Evolutionary conservation across 345 rosid species (phyloP), one percentile per base, ranked within the genome.

Genomic region (Raphanus raphanistrum): DNA sequence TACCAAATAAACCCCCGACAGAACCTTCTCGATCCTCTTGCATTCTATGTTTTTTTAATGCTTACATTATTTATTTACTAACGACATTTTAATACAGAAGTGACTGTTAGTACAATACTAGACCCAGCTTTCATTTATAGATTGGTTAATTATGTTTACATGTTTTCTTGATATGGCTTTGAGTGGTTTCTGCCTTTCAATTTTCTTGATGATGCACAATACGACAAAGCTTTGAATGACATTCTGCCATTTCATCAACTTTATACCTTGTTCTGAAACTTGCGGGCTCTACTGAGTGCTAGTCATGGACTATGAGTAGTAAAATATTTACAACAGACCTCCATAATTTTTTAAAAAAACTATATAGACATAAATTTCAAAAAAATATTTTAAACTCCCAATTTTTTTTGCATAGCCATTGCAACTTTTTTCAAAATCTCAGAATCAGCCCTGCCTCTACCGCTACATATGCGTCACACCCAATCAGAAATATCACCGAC

Each of bases 1-100:
- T 72, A 71, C 72, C 68, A 66, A 43, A 43, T 17, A 43, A 43
- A 54, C 50, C 68, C 81, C 25, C 1, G 7, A 52, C 55, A 48
- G 17, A 52, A 52, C 58, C 16, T 52, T 48, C 58, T 52, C 26
- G 58, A 15, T 48, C 55, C 55, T 26, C 31, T 31, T 50, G 3
- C 65, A 58, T 57, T 55, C 8, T 11, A 21, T 21, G 21, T 21
- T 57, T 17, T 17, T 17, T 17, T 8, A 55, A 55, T 55, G 60
- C 60, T 8, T 17, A 28, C 60, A 21, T 55, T 55, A 54, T 54
- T 16, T 54, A 26, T 54, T 35, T 52, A 52, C 59, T 6, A 16
- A 16, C 26, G 4, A 50, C 10, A 54, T 45, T 60, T 60, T 12
- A 17, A 71, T 10, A 6, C 32, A 9, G 32, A 0, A 28, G 17